These are phyloP conservation scores for Spongiforma sp. DNA, from an alignment of 1,284 basidiomycete species.

Conservation along the genomic window DNA sequence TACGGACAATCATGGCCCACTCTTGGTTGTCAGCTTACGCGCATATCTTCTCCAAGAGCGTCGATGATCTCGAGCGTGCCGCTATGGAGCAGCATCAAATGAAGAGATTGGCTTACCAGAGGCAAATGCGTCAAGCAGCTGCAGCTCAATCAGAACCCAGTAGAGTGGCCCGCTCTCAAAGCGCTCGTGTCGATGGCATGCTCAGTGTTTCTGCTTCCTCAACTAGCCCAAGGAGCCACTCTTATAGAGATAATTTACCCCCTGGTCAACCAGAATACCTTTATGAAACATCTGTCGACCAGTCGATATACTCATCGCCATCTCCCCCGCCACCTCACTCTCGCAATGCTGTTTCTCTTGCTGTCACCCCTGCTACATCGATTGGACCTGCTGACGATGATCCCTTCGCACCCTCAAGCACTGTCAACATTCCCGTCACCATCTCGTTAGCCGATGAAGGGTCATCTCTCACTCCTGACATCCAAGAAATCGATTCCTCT, in stretches of 20 bases:
- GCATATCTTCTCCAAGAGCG: slow-evolving; percentile 68
- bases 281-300: slow-evolving; percentile 56
- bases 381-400: slow-evolving; percentile 50
- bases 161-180: slow-evolving; percentile 52
- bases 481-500: slow-evolving; percentile 27
- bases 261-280: slow-evolving; percentile 52
- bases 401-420: slow-evolving; percentile 50
- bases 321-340: slow-evolving; percentile 37
- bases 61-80: slow-evolving; percentile 80
- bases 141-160: slow-evolving; percentile 38
- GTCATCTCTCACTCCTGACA: slow-evolving; percentile 32
- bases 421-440: slow-evolving; percentile 40
- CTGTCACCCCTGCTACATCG: slow-evolving; percentile 48
- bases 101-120: slow-evolving; percentile 83
- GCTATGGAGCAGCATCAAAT: slow-evolving; percentile 87
- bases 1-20: slow-evolving; percentile 81
- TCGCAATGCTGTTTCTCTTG: slow-evolving; percentile 50
- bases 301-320: slow-evolving; percentile 47
- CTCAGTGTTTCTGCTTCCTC: slow-evolving; percentile 33
- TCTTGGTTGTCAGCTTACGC: slow-evolving; percentile 80
- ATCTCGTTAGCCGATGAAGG: slow-evolving; percentile 38
- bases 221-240: slow-evolving; percentile 39
- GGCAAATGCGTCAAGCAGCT: slow-evolving; percentile 65
- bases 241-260: slow-evolving; percentile 44
- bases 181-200: slow-evolving; percentile 48